These are phyloP conservation scores for Coemansia javaensis DNA, from an alignment of 192 early-diverging fungal genomes.

Conservation along the genomic window DNA sequence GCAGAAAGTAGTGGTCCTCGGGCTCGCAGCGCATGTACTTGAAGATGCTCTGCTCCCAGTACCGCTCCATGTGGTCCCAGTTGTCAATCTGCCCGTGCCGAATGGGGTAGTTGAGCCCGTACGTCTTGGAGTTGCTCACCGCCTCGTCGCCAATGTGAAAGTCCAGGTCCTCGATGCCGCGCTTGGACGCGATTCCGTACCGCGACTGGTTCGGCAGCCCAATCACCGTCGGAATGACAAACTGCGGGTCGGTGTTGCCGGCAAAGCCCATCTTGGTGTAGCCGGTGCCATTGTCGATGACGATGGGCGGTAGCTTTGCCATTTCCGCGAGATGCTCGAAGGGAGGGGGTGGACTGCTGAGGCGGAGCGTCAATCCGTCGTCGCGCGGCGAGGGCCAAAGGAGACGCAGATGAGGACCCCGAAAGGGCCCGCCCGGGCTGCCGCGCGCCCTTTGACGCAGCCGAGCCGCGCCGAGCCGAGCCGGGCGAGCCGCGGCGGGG, in stretches of 20 bases:
- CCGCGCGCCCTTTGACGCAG: no score
- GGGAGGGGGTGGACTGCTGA: no score
- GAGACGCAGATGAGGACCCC: no score
- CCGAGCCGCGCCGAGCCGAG: no score
- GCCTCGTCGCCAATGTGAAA: constrained; percentile 98
- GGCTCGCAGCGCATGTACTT: constrained; percentile 98
- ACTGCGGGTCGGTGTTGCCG: constrained; percentile 94
- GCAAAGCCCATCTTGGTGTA: constrained; percentile 98
- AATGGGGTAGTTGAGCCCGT: constrained; percentile 86
- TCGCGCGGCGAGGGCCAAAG: no score
- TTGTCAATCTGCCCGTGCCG: constrained; percentile 97
- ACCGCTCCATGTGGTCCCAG: constrained; percentile 99
- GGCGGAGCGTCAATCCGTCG: no score
- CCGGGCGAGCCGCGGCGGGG: background rate
- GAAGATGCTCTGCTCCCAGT: constrained; percentile 98
- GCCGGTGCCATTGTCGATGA: constrained; percentile 98
- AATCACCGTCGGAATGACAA: constrained; percentile 94
- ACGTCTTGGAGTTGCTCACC: constrained; percentile 80
- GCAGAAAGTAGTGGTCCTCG: constrained; percentile 94
- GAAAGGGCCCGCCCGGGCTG: no score
- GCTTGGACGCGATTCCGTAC: constrained; percentile 84
- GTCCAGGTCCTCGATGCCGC: constrained; percentile 96
- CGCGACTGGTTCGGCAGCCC: constrained; percentile 54
- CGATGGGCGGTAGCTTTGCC: constrained; percentile 66
- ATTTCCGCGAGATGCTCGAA: constrained; percentile 7